Evolutionary conservation across 768 basidiomycete genomes (phyloP).

Genomic region (Podaxis pistillaris): DNA sequence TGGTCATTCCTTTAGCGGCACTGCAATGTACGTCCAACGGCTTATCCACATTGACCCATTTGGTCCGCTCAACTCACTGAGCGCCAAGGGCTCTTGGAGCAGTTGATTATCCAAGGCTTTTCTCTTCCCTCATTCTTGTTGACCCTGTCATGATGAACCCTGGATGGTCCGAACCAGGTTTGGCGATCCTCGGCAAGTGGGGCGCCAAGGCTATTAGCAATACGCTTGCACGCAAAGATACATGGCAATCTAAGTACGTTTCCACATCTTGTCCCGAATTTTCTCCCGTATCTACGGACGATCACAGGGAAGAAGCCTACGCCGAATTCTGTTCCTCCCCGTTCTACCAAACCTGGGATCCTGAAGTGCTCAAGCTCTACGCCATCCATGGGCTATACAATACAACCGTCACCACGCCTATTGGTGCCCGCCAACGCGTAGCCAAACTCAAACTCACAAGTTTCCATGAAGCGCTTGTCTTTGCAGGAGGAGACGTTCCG

Average conservation of each 20-base stretch:
- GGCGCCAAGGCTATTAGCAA: constrained; percentile 28
- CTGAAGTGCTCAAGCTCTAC: constrained; percentile 57
- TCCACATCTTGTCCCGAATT: not conserved
- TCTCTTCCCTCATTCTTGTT: constrained; percentile 67
- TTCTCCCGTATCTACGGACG: not conserved
- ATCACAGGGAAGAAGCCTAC: constrained; percentile 57
- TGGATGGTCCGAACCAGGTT: constrained; percentile 9
- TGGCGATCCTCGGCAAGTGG: constrained; percentile 11
- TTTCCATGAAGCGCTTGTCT: constrained; percentile 62
- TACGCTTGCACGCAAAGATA: constrained; percentile 58
- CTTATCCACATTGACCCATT: not conserved
- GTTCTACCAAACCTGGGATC: constrained; percentile 75
- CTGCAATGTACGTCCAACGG: constrained; percentile 53
- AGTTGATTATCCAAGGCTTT: constrained; percentile 55
- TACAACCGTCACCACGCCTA: constrained; percentile 18
- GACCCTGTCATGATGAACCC: constrained; percentile 68
- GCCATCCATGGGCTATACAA: constrained; percentile 53
- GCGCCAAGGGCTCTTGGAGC: constrained; percentile 60
- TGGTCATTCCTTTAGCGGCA: constrained; percentile 86
- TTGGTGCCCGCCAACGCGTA: constrained; percentile 29
- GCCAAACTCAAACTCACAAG: constrained; percentile 64
- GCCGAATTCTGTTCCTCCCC: constrained; percentile 44
- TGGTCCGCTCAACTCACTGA: not conserved
- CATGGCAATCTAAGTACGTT: constrained; percentile 60
- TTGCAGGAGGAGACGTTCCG: constrained; percentile 43